These are phyloP conservation scores for Mortierella sp. DNA, from an alignment of 371 early-diverging fungal genomes.

Conservation along the genomic window DNA sequence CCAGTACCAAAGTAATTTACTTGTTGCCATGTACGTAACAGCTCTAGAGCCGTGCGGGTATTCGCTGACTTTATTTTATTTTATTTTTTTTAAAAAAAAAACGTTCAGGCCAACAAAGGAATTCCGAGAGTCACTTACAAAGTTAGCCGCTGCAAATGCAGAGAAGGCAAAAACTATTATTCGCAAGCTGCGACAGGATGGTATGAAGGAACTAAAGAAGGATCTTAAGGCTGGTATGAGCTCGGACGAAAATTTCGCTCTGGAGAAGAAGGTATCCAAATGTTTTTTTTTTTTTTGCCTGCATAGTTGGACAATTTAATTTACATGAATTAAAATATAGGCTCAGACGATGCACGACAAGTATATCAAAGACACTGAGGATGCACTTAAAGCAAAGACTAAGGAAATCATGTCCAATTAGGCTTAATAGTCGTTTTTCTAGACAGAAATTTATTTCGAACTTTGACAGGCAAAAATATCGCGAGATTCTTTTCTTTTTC, in stretches of 20 bases:
- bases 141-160: slow-evolving; percentile 72
- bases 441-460: slow-evolving; percentile 19
- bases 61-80: not conserved
- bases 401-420: slow-evolving; percentile 76
- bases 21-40: not conserved
- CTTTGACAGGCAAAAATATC: slow-evolving; percentile 6
- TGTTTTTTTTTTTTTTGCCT: not conserved
- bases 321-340: slow-evolving; percentile 37
- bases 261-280: slow-evolving; percentile 72
- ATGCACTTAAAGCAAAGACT: slow-evolving; percentile 74
- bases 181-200: slow-evolving; percentile 78
- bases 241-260: slow-evolving; percentile 69
- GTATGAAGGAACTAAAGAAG: slow-evolving; percentile 81
- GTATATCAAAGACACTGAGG: slow-evolving; percentile 76
- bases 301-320: not conserved
- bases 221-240: slow-evolving; percentile 69
- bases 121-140: slow-evolving; percentile 80
- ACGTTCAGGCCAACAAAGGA: slow-evolving; percentile 78
- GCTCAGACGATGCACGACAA: slow-evolving; percentile 83
- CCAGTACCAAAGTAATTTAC: slow-evolving; percentile 86
- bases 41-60: not conserved
- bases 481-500: not conserved
- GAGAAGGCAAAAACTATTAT: slow-evolving; percentile 80
- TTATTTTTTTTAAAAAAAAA: not conserved
- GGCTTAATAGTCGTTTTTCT: slow-evolving; percentile 1